Conservation (phyloP, 805 yeast species). For the Barnettozyma californica region DNA sequence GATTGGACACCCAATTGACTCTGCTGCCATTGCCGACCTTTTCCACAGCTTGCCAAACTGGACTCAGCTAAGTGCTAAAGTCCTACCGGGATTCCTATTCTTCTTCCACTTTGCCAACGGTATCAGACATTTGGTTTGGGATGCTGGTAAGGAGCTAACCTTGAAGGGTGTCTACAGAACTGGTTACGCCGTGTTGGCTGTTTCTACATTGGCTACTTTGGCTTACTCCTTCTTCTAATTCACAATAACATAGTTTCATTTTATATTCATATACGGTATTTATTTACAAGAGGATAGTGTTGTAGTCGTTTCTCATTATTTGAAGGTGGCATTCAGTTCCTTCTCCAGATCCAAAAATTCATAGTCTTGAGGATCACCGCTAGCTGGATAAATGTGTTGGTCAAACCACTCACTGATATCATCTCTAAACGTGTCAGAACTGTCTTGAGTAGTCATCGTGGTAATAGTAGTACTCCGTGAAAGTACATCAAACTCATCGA, state of each 20-base stretch:
- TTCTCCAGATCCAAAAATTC: slow-evolving; percentile 4
- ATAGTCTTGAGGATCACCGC: neutral
- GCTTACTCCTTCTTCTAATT: slow-evolving; percentile 27
- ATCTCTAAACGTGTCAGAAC: slow-evolving; percentile 12
- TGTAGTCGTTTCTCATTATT: slow-evolving; percentile 1
- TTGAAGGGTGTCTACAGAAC: slow-evolving; percentile 88
- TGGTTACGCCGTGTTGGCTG: slow-evolving; percentile 78
- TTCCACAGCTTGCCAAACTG: slow-evolving; percentile 56
- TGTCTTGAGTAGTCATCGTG: slow-evolving; percentile 9
- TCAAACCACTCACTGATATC: slow-evolving; percentile 1
- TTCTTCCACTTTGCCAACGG: slow-evolving; percentile 86
- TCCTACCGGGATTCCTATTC: slow-evolving; percentile 72
- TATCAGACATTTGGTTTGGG: slow-evolving; percentile 93
- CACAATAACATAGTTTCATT: neutral
- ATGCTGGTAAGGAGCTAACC: slow-evolving; percentile 73
- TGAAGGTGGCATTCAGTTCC: slow-evolving; percentile 1
- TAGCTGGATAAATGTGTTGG: neutral
- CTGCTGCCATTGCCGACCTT: slow-evolving; percentile 30
- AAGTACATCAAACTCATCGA: neutral
- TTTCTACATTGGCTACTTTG: slow-evolving; percentile 51
- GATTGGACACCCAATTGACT: slow-evolving; percentile 43
- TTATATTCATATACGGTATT: slow-evolving; percentile 6
- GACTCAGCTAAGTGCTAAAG: slow-evolving; percentile 60
- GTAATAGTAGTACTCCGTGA: slow-evolving; percentile 20
- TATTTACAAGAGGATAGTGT: neutral